phyloP scores from a whole-genome alignment of 2,329 filamentous ascomycete genomes.

The Fusarium sarcochroum region DNA sequence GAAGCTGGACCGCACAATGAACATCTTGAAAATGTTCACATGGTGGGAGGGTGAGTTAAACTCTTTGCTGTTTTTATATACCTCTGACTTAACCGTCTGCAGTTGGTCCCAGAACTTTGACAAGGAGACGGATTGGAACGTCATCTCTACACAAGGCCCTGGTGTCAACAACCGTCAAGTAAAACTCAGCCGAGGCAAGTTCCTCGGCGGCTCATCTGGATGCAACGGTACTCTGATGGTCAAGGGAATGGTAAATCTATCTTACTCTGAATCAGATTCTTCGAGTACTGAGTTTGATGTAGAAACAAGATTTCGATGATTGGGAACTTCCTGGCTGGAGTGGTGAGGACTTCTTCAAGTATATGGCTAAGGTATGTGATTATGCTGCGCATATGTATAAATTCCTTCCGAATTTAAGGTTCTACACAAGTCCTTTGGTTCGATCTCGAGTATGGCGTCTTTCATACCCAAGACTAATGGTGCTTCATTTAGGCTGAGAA shows the following conservation, averaged over 20 bases:
- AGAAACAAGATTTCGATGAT: conserved; percentile 65
- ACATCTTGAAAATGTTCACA: conserved; percentile 64
- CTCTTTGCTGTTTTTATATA: too few species aligned
- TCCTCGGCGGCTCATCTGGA: conserved; percentile 64
- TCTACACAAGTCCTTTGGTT: too few species aligned
- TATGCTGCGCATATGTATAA: conserved; percentile 32
- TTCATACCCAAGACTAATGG: neutral
- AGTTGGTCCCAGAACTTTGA: conserved; percentile 63
- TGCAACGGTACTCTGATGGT: conserved; percentile 66
- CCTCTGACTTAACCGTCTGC: neutral
- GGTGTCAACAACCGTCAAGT: conserved; percentile 60
- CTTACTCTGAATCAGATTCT: rapidly evolving
- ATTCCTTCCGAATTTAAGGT: neutral
- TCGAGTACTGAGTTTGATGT: neutral
- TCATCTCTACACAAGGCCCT: conserved; percentile 57
- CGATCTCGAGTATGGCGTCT: neutral
- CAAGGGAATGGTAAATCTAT: conserved; percentile 54
- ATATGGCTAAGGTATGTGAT: conserved; percentile 65
- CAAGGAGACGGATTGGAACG: conserved; percentile 66
- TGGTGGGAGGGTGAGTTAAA: conserved; percentile 61
- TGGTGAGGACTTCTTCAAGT: conserved; percentile 69
- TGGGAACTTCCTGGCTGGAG: conserved; percentile 69
- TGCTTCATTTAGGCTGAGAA: conserved; percentile 61
- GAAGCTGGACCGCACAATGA: conserved; percentile 58
- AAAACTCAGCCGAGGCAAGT: conserved; percentile 63